Percentiles rank a stretch among this genome's conserved stretches.
Evolutionary conservation across 2,329 filamentous ascomycete genomes (phyloP).

Genomic region (Botrytis medusae): DNA sequence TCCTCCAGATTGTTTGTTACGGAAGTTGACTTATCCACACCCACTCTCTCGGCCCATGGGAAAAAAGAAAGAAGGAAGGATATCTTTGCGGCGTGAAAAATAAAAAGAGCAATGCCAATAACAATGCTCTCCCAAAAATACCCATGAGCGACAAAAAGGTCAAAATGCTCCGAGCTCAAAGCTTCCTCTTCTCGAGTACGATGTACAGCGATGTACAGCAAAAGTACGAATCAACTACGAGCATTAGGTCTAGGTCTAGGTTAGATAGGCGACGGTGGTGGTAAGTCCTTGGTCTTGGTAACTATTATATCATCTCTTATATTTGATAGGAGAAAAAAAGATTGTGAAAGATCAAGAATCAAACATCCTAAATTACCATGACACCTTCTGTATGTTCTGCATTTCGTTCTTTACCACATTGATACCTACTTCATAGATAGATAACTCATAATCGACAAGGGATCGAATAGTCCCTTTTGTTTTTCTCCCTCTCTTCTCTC

Average conservation of each 20-base stretch:
- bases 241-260: neutral
- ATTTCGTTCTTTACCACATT: neutral
- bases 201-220: neutral
- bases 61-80: neutral
- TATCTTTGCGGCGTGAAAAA: neutral
- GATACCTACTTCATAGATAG: neutral
- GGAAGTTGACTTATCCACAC: neutral
- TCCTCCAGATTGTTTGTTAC: neutral
- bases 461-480: neutral
- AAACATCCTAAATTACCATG: neutral
- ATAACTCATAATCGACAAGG: neutral
- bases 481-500: neutral
- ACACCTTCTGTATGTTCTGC: neutral
- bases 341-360: neutral
- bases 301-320: neutral
- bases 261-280: neutral
- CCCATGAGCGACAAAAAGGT: neutral
- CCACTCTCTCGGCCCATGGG: neutral
- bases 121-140: neutral
- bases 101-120: neutral
- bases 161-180: neutral
- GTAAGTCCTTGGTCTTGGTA: neutral
- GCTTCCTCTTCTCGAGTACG: neutral
- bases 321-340: neutral
- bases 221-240: neutral